These are phyloP conservation scores for Xylaria telfairii DNA, from an alignment of 495 filamentous ascomycete genomes.

Conservation along the genomic window DNA sequence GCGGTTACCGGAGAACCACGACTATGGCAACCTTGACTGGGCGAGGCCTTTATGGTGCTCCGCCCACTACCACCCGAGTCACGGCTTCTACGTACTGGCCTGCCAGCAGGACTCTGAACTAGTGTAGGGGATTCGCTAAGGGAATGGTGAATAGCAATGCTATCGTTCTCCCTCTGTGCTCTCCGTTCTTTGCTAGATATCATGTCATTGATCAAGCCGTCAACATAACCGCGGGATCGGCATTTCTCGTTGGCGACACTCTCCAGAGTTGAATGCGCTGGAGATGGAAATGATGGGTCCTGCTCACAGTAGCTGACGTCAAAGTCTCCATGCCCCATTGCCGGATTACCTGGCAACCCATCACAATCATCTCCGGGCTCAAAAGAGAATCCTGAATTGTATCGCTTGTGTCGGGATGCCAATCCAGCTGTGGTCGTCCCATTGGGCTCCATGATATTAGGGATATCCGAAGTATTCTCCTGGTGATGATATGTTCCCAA, in stretches of 20 bases:
- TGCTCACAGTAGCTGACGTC: not conserved
- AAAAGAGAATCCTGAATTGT: constrained; percentile 1
- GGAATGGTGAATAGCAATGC: not conserved
- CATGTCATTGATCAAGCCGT: not conserved
- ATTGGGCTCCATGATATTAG: not conserved
- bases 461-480: not conserved
- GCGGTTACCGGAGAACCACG: not conserved
- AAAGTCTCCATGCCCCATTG: not conserved
- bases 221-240: not conserved
- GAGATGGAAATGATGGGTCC: not conserved
- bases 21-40: not conserved
- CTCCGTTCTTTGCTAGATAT: not conserved
- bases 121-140: not conserved
- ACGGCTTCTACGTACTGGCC: too few relatives aligned
- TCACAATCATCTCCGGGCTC: constrained; percentile 10
- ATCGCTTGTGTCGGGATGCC: not conserved
- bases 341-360: not conserved
- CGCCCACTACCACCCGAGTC: not conserved
- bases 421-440: not conserved
- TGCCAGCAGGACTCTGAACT: not conserved
- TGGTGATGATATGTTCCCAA: too few relatives aligned
- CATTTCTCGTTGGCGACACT: not conserved
- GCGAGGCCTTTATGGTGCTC: not conserved
- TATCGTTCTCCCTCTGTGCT: not conserved
- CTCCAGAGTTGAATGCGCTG: not conserved